Evolutionary conservation across 345 rosid genomes (phyloP), one percentile per base, ranked within the genome.

Genomic region (Eucalyptus tenuipes): DNA sequence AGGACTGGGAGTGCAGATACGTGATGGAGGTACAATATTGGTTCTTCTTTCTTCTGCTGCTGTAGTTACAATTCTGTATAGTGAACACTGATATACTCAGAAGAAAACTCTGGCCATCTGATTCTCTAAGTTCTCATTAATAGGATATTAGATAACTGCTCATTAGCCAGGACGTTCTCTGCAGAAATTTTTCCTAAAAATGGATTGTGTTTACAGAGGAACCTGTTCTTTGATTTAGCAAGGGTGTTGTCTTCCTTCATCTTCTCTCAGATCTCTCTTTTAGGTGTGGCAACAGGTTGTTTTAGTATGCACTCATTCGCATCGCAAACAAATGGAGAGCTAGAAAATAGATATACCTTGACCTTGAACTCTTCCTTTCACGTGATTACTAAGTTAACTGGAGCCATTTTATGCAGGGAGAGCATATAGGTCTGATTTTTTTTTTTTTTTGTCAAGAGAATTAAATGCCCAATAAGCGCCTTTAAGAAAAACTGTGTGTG

Each of bases 1-100:
- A 88, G 99, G 99, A 9, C 93, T 97, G 22, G 99, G 93, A 50
- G 59, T 96, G 87, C 99, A 97, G 92, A 94, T 97, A 59, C 98
- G 98, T 2, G 99, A 97, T 91, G 99, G 99, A 94, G 99, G 99
- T 97, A 92, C 84, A 6, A 20, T 40, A 11, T 40, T 75, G 5
- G 84, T 40, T 75, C 82, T 71, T 71, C 27, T 20, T 18, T 37
- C 82, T 37, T 0, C 15, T 75, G 45, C 15, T 10, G 45, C 27
- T 75, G 47, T 37, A 20, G 47, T 37, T 37, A 75, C 27, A 2
- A 75, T 37, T 37, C 82, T 71, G 27, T 71, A 37, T 18, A 18
- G 45, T 10, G 27, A 71, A 71, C 45, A 18, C 15, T 71, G 82
- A 20, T 10, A 3, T 33, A 0, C 81, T 71, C 25, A 37, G 81